phyloP scores from a whole-genome alignment of 1,284 basidiomycete species.

The Papiliotrema terrestris region DNA sequence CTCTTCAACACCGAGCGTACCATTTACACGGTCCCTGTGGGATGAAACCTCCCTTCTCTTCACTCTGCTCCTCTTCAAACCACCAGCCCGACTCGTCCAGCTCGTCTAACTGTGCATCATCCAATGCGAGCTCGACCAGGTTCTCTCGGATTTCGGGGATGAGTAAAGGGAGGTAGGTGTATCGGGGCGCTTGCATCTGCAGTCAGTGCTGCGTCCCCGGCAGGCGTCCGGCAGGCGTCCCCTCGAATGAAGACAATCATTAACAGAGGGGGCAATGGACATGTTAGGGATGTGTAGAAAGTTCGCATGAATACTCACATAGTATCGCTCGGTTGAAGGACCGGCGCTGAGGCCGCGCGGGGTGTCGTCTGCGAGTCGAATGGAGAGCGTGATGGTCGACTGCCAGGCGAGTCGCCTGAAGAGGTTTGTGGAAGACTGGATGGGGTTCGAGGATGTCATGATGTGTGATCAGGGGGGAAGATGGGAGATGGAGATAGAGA shows the following conservation, averaged over 20 bases:
- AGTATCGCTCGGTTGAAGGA: constrained; percentile 34
- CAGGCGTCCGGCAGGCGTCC: no score
- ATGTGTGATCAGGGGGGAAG: not conserved
- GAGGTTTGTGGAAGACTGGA: constrained; percentile 38
- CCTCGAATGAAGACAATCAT: no score
- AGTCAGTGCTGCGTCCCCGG: not conserved
- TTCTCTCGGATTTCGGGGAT: constrained; percentile 79
- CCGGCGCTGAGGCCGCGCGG: constrained; percentile 24
- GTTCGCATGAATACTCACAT: no score
- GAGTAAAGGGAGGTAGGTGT: constrained; percentile 85
- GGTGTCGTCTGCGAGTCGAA: constrained; percentile 36
- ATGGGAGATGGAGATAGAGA: constrained; percentile 44
- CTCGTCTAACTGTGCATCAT: constrained; percentile 65
- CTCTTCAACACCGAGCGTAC: constrained; percentile 58
- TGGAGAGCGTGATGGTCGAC: constrained; percentile 37
- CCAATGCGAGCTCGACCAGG: constrained; percentile 82
- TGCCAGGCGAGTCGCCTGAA: constrained; percentile 48
- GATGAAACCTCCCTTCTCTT: constrained; percentile 57
- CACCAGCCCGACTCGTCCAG: constrained; percentile 77
- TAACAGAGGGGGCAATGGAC: no score
- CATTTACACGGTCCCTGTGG: constrained; percentile 58
- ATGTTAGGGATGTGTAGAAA: no score
- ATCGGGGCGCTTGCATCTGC: constrained; percentile 66
- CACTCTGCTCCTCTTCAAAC: constrained; percentile 62
- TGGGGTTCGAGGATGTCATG: constrained; percentile 16